phyloP scores from a whole-genome alignment of 352 stramenopile genomes.

The Chloridella minuta region DNA sequence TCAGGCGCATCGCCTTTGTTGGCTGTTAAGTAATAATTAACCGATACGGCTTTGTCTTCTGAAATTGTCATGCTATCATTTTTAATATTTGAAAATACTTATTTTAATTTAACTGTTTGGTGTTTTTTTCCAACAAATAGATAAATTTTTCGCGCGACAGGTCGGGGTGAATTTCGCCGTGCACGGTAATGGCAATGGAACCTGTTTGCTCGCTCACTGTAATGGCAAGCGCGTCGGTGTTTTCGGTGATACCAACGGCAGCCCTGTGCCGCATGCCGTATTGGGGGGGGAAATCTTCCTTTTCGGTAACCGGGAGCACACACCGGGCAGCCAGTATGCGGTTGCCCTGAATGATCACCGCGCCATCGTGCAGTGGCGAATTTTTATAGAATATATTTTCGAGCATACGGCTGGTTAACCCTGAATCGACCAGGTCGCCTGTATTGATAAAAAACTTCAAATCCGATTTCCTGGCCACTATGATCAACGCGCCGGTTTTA shows the following conservation, averaged over 20 bases:
- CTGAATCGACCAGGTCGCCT: background rate
- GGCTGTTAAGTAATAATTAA: background rate
- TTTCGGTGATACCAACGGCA: background rate
- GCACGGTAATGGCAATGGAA: background rate
- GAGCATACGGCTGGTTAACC: background rate
- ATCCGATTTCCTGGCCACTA: background rate
- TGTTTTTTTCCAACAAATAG: background rate
- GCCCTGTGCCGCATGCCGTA: background rate
- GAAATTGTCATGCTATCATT: background rate
- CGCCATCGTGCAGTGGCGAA: background rate
- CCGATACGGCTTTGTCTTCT: background rate
- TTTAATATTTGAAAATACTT: background rate
- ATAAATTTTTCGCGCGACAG: background rate
- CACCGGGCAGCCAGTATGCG: background rate
- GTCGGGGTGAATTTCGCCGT: background rate
- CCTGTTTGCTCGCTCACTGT: background rate
- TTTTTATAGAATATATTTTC: constrained; percentile 1
- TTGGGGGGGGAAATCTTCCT: background rate
- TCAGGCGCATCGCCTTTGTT: background rate
- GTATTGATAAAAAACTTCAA: background rate
- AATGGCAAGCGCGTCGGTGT: background rate
- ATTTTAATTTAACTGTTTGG: background rate
- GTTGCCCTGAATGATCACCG: background rate
- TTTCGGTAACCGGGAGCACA: background rate
- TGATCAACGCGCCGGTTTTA: background rate